Base-by-base conservation (phyloP, 2,329 filamentous ascomycete species). In the Ophiocordyceps camponoti-rufipedis region DNA sequence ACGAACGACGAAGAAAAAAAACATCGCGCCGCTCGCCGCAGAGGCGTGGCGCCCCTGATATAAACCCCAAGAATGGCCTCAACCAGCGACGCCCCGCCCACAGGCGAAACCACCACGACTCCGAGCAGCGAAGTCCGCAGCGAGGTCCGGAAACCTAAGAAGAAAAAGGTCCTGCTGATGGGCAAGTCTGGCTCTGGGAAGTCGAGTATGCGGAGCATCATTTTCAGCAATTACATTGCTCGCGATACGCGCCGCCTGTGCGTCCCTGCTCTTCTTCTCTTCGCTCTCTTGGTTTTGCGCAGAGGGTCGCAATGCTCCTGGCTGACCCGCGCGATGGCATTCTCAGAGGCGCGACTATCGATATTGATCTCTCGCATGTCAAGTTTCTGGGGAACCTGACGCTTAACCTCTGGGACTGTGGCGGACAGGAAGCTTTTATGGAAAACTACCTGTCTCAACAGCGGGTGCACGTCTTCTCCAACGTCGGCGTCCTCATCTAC, bases 351-450 rank as follows among this genome's bases (percentile, higher is more conserved):
- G 91, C 91, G 1, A 98, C 91, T 12, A 96, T 98, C 59, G 91
- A 98, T 60, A 91, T 98, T 49, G 91, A 98, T 64, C 84, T 96
- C 57, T 95, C 87, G 50, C 91, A 95, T 66, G 91, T 96, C 65
- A 94, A 94, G 63, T 98, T 98, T 67, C 84, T 98, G 67, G 91
- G 91, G 45, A 96, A 96, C 62, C 71, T 98, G 45, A 95, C 91
- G 45, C 74, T 98, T 55, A 96, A 98, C 64, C 75, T 98, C 16
- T 98, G 91, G 91, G 91, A 98, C 65, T 98, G 91, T 62, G 91
- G 91, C 67, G 91, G 89, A 48, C 91, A 98, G 69, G 91, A 96
- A 64, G 89, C 89, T 35, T 98, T 98, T 60, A 94, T 94, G 72
- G 91, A 96, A 60, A 95, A 94, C 62, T 98, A 96, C 67, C 81